Evolutionary conservation across 1,284 basidiomycete genomes (phyloP).

Genomic region (Termitomyces sp.): DNA sequence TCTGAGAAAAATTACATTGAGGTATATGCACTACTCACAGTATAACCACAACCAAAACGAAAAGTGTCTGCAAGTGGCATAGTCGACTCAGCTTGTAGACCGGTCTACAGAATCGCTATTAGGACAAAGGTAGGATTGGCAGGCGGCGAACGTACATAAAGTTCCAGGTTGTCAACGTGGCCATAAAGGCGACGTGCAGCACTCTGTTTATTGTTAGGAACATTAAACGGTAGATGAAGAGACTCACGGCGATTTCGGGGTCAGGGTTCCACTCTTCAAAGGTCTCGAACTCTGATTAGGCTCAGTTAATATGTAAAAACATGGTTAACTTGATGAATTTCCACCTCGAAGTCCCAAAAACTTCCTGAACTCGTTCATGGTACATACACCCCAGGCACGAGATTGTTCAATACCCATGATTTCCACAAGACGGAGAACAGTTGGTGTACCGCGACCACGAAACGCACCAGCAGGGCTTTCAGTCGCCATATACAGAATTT

Average conservation of each 20-base stretch:
- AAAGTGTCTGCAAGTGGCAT: slow-evolving; percentile 44
- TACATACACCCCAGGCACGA: slow-evolving; percentile 31
- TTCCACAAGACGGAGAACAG: slow-evolving; percentile 38
- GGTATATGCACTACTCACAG: slow-evolving; percentile 28
- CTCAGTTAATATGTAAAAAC: no score
- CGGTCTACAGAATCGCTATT: slow-evolving; percentile 31
- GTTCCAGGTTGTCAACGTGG: slow-evolving; percentile 48
- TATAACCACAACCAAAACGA: slow-evolving; percentile 46
- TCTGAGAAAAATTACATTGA: slow-evolving; percentile 11
- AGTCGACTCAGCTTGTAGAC: slow-evolving; percentile 44
- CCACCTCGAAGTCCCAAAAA: slow-evolving; percentile 40
- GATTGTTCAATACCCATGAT: slow-evolving; percentile 42
- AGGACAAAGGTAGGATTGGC: background rate
- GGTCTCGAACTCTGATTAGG: slow-evolving; percentile 28
- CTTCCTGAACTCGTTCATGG: slow-evolving; percentile 58
- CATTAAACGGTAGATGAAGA: background rate
- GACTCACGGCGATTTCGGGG: slow-evolving; percentile 35
- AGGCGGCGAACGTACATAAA: slow-evolving; percentile 33
- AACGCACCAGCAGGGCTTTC: slow-evolving; percentile 39
- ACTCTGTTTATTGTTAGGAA: slow-evolving; percentile 14
- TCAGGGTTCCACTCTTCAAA: slow-evolving; percentile 59
- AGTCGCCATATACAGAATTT: slow-evolving; percentile 30
- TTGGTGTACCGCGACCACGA: slow-evolving; percentile 37
- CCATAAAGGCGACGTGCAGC: slow-evolving; percentile 48
- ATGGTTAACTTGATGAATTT: slow-evolving; percentile 10